Evolutionary conservation across 2,329 filamentous ascomycete species (phyloP).

Genomic region (Cladosporium sp.): DNA sequence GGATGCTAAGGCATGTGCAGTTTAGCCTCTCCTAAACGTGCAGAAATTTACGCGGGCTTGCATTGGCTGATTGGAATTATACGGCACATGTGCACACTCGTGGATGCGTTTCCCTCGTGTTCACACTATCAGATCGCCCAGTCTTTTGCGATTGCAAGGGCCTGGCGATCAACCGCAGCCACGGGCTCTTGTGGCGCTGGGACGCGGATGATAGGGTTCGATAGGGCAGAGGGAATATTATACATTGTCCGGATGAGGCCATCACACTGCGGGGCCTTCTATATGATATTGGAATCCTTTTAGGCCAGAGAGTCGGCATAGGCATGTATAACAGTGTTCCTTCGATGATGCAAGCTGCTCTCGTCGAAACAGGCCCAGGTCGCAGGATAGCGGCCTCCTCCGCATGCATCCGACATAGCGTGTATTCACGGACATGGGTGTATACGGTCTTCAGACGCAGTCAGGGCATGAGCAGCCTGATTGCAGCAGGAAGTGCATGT

Average conservation of each 20-base stretch:
- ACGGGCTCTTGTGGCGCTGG: neutral
- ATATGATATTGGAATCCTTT: neutral
- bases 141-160: neutral
- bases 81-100: neutral
- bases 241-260: neutral
- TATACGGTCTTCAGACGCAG: slow-evolving; percentile 13
- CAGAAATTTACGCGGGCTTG: neutral
- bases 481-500: neutral
- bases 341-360: neutral
- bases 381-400: neutral
- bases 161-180: neutral
- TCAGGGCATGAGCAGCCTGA: slow-evolving; percentile 5
- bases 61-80: neutral
- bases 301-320: neutral
- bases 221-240: neutral
- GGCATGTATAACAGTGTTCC: neutral
- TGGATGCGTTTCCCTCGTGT: neutral
- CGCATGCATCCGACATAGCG: neutral
- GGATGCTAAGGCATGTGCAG: neutral
- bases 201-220: slow-evolving; percentile 4
- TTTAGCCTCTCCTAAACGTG: neutral
- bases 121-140: neutral
- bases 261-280: neutral
- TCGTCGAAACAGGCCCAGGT: neutral
- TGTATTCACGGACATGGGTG: neutral